Base-by-base conservation (phyloP, 2,329 filamentous ascomycete genomes). In the Madurella mycetomatis region DNA sequence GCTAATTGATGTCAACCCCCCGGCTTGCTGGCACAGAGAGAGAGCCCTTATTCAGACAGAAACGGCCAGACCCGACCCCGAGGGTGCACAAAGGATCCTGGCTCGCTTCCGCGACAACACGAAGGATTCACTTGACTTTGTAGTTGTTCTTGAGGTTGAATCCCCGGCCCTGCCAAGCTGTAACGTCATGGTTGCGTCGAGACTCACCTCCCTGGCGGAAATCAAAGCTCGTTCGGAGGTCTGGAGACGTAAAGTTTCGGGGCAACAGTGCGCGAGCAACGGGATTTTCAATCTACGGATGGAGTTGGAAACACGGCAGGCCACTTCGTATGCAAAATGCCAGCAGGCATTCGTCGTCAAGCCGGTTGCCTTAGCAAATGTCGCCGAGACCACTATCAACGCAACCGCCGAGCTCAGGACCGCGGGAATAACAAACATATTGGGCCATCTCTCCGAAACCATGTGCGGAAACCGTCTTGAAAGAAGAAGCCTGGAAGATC, bases 1-100 rank as follows among this genome's bases (percentile, higher is more conserved):
- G 11, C n/a, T 56, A 1, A 30, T 47, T 15, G 42, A n/a, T 17
- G 49, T 56, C 8, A 13, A 47, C 9, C 54, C 54, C 3, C 9
- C 1, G 5, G 13, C 34, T 15, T 49, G 25, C 12, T 53, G 50
- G 49, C 49, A 50, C 47, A 50, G 43, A 34, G 50, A 56, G 15
- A 43, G 47, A 19, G 42, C 53, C 9, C 16, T 55, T 37, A 44
- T 55, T 2, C 43, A 55, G 19, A 19, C 13, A 18, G 5, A 4
- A 25, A 25, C 39, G 12, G 7, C 32, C 2, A n/a, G 16, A 2
- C n/a, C 42, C 25, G 12, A 5, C 19, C 41, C 41, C 25, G 18
- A 9, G 8, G 46, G 13, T 4, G 15, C 19, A 1, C 42, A 11
- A n/a, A 30, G 3, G 3, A 40, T 51, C 8, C 4, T 55, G 1